Evolutionary conservation across 805 yeast genomes (phyloP).

Genomic region (Yamadazyma kitorensis): DNA sequence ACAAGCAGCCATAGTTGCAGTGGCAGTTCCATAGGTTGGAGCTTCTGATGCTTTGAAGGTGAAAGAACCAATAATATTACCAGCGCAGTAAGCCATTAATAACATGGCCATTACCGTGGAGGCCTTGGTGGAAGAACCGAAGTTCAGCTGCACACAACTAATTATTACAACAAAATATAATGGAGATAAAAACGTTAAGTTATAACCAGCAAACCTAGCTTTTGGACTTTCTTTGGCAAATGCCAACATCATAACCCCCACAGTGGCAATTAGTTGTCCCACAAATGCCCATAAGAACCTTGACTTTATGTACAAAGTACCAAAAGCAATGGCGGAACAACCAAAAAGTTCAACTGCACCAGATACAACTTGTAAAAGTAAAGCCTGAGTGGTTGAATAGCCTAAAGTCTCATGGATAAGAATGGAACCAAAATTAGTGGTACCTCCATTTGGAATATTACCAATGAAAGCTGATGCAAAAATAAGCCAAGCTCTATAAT

Average conservation of each 20-base stretch:
- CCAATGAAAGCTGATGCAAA: slow-evolving; percentile 22
- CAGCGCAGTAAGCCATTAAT: slow-evolving; percentile 50
- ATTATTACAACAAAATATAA: slow-evolving; percentile 26
- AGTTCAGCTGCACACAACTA: slow-evolving; percentile 43
- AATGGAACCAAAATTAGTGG: slow-evolving; percentile 34
- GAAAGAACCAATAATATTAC: slow-evolving; percentile 57
- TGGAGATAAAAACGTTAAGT: slow-evolving; percentile 20
- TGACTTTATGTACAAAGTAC: slow-evolving; percentile 23
- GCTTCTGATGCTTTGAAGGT: slow-evolving; percentile 43
- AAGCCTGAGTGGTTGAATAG: slow-evolving; percentile 27
- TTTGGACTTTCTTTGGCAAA: slow-evolving; percentile 32
- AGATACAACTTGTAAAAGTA: slow-evolving; percentile 44
- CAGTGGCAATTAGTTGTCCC: slow-evolving; percentile 20
- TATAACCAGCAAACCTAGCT: slow-evolving; percentile 12
- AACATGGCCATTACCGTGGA: slow-evolving; percentile 42
- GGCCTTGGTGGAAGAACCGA: slow-evolving; percentile 59
- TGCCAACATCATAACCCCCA: slow-evolving; percentile 38
- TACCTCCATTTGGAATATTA: slow-evolving; percentile 38
- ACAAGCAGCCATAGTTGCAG: slow-evolving; percentile 38
- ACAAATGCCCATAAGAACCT: slow-evolving; percentile 25
- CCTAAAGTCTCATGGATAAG: slow-evolving; percentile 25
- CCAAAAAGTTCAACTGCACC: slow-evolving; percentile 49
- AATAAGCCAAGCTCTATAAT: slow-evolving; percentile 35
- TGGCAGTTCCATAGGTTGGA: slow-evolving; percentile 42
- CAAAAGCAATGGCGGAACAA: slow-evolving; percentile 26